phyloP scores from a whole-genome alignment of 345 rosid species.

The Boechera stricta region DNA sequence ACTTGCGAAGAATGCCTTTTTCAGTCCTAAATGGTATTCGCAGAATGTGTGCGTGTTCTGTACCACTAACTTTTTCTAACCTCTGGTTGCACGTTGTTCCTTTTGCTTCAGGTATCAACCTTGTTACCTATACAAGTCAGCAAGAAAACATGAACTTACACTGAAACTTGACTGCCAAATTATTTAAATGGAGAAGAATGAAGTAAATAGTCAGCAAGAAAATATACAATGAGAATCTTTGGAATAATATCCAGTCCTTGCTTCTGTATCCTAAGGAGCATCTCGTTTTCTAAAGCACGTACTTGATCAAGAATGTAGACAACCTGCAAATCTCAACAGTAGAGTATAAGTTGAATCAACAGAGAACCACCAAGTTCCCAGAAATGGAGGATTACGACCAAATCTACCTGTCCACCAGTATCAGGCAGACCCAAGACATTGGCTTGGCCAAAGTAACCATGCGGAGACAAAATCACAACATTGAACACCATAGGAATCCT shows the following conservation, averaged over 20 bases:
- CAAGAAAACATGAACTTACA: background rate
- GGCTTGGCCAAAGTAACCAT: conserved; percentile 72
- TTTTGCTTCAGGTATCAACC: conserved; percentile 58
- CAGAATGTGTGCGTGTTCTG: conserved; percentile 55
- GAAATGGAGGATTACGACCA: background rate
- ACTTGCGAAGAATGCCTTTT: conserved; percentile 56
- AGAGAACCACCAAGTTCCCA: background rate
- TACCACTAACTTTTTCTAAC: conserved; percentile 57
- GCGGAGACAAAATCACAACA: conserved; percentile 67
- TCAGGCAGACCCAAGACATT: conserved; percentile 70
- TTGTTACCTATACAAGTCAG: conserved; percentile 47
- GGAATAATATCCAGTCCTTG: conserved; percentile 59
- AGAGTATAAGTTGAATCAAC: conserved; percentile 8
- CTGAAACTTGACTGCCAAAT: background rate
- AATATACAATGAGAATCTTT: conserved; percentile 56
- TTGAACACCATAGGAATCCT: conserved; percentile 71
- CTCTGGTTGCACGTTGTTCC: conserved; percentile 63
- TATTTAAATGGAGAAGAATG: background rate
- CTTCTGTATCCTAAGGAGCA: conserved; percentile 60
- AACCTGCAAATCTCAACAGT: conserved; percentile 41
- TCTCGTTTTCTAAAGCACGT: conserved; percentile 65
- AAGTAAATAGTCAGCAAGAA: conserved; percentile 2
- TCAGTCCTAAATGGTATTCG: conserved; percentile 61
- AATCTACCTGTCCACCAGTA: conserved; percentile 65
- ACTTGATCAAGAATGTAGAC: conserved; percentile 75